Conservation (phyloP, 306 rosid species). For the Hippophae rhamnoides region DNA sequence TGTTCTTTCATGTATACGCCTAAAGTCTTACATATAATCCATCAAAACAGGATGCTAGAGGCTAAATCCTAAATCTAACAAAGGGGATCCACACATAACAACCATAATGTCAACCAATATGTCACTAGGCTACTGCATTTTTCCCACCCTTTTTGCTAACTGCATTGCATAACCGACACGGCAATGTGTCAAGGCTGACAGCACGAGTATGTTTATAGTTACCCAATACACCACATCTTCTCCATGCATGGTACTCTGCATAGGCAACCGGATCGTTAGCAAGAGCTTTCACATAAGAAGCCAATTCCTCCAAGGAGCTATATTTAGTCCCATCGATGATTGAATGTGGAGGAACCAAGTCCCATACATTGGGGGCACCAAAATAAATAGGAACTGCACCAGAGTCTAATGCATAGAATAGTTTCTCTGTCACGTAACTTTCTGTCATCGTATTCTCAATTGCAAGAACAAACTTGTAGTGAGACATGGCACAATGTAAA, state of each 20-base stretch:
- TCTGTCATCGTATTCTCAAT: slow-evolving; percentile 87
- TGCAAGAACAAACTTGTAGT: slow-evolving; percentile 91
- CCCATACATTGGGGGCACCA: slow-evolving; percentile 92
- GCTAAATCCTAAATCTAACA: neutral
- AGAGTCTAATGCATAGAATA: slow-evolving; percentile 79
- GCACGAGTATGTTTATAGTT: slow-evolving; percentile 70
- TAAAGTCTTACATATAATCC: neutral
- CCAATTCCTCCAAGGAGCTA: slow-evolving; percentile 71
- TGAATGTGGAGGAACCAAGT: slow-evolving; percentile 90
- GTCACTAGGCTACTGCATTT: slow-evolving; percentile 31
- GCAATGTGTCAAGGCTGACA: slow-evolving; percentile 77
- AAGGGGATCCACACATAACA: neutral
- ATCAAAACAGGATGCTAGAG: neutral
- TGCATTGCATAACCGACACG: slow-evolving; percentile 76
- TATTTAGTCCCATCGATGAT: slow-evolving; percentile 76
- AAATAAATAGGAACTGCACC: slow-evolving; percentile 91
- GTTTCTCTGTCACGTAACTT: slow-evolving; percentile 89
- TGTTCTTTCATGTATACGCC: slow-evolving; percentile 1
- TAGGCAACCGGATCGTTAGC: slow-evolving; percentile 79
- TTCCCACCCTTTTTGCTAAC: slow-evolving; percentile 79
- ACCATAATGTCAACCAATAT: neutral
- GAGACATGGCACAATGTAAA: slow-evolving; percentile 93
- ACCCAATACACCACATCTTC: slow-evolving; percentile 72
- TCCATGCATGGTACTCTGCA: slow-evolving; percentile 97
- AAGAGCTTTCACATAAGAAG: slow-evolving; percentile 57